Conservation (phyloP, 2,329 filamentous ascomycete genomes). For the Pseudogymnoascus sp. region DNA sequence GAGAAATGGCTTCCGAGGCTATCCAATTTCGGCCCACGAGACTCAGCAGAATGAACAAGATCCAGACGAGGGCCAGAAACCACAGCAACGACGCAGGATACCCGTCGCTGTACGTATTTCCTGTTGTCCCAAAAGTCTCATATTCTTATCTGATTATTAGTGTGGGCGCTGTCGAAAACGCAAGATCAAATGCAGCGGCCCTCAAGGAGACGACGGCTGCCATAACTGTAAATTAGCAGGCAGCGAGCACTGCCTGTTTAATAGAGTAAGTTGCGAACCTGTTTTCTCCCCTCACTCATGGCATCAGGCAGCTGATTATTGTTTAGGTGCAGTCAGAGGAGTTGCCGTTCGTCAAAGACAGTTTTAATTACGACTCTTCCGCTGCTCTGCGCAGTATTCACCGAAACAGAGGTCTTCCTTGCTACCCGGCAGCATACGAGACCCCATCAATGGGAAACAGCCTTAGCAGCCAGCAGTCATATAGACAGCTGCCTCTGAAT, state of each 20-base stretch:
- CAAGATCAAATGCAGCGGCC: conserved; percentile 91
- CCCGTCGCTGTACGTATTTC: conserved; percentile 39
- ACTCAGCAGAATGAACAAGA: conserved; percentile 19
- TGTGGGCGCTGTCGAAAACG: conserved; percentile 83
- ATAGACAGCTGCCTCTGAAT: conserved; percentile 8
- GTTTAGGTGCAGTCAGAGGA: conserved; percentile 2
- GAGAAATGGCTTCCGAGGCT: conserved; percentile 16
- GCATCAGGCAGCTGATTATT: not conserved
- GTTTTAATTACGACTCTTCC: conserved; percentile 21
- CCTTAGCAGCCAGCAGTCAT: not conserved
- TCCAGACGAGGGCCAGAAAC: conserved; percentile 21
- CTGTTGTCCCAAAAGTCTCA: conserved; percentile 14
- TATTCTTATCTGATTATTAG: conserved; percentile 36
- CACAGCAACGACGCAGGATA: conserved; percentile 35
- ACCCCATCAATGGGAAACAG: conserved; percentile 17
- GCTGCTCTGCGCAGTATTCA: conserved; percentile 19
- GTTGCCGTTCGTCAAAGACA: conserved; percentile 21
- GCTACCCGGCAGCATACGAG: conserved; percentile 13
- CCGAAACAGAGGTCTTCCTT: conserved; percentile 11
- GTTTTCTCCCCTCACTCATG: not conserved
- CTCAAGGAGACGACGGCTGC: conserved; percentile 73
- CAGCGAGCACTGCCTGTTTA: conserved; percentile 63
- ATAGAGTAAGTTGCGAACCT: conserved; percentile 51
- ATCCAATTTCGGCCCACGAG: conserved; percentile 18
- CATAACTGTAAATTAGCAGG: conserved; percentile 72